These are phyloP conservation scores for Annulohypoxylon stygium DNA, from an alignment of 495 filamentous ascomycete species.

Conservation along the genomic window DNA sequence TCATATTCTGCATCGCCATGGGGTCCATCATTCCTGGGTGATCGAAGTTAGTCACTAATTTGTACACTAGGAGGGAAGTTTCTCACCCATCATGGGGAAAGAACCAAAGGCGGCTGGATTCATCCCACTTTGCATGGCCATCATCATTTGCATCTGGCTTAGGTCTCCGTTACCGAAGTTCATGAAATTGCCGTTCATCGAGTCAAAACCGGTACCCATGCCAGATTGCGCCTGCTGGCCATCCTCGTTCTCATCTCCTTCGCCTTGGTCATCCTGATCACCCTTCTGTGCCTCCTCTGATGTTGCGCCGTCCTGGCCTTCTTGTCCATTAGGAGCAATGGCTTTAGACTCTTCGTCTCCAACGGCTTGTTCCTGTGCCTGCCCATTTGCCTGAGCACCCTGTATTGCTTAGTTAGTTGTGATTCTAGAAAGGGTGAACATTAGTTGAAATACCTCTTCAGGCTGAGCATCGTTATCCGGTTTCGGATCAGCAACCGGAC, in stretches of 20 bases:
- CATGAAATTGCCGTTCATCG: constrained; percentile 72
- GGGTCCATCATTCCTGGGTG: constrained; percentile 86
- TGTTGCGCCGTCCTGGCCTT: constrained; percentile 45
- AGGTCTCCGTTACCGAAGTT: constrained; percentile 75
- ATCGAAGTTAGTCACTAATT: constrained; percentile 46
- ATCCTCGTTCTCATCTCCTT: constrained; percentile 32
- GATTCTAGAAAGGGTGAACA: background rate
- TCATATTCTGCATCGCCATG: constrained; percentile 91
- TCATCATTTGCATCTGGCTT: constrained; percentile 79
- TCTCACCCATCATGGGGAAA: constrained; percentile 91
- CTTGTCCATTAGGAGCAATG: constrained; percentile 42
- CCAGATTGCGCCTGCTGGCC: constrained; percentile 52
- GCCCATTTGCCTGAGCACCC: constrained; percentile 22
- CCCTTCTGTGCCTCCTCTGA: constrained; percentile 49
- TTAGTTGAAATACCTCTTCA: constrained; percentile 32
- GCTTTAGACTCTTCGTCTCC: constrained; percentile 40
- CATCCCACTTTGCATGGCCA: constrained; percentile 82
- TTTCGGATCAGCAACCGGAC: constrained; percentile 15
- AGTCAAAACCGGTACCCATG: constrained; percentile 61
- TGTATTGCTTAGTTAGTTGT: constrained; percentile 23
- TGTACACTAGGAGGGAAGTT: background rate
- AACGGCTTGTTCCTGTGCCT: constrained; percentile 43
- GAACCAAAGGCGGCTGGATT: constrained; percentile 68
- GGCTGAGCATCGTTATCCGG: constrained; percentile 23
- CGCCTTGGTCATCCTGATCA: constrained; percentile 46